A percentile compares a stretch with the other conserved stretches of the same genome.
Conservation (phyloP, 257 asterid genomes). For the Marsdenia floribunda region DNA sequence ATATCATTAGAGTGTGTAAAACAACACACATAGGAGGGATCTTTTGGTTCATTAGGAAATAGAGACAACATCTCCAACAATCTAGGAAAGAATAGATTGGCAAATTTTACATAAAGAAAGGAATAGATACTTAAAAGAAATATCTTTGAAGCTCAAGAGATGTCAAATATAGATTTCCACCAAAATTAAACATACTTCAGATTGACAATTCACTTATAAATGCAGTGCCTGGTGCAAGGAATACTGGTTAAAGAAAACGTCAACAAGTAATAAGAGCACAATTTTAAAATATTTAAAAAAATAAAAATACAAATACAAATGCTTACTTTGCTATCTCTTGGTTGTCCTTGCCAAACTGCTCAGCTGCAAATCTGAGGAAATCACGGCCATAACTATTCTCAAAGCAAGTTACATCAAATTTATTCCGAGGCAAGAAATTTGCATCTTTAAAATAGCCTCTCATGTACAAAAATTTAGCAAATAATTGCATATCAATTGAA, state of each 20-base stretch:
- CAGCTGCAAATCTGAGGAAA: slow-evolving; percentile 54
- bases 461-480: slow-evolving; percentile 38
- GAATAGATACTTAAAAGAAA: background rate
- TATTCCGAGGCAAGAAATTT: slow-evolving; percentile 34
- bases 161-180: background rate
- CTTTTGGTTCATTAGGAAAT: background rate
- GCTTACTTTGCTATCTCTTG: slow-evolving; percentile 70
- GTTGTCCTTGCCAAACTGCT: slow-evolving; percentile 57
- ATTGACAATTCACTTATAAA: background rate
- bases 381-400: slow-evolving; percentile 49
- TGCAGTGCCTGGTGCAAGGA: background rate
- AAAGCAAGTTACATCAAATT: slow-evolving; percentile 44
- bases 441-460: slow-evolving; percentile 55
- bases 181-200: background rate
- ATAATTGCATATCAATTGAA: slow-evolving; percentile 59
- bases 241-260: background rate
- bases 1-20: background rate
- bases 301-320: background rate
- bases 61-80: background rate
- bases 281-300: background rate
- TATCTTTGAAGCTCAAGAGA: background rate
- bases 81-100: background rate
- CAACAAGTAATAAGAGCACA: background rate
- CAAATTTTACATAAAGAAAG: background rate
- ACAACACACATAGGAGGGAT: background rate